These are phyloP conservation scores for Penicillium brasilianum DNA, from an alignment of 2,329 filamentous ascomycete genomes.

Conservation along the genomic window DNA sequence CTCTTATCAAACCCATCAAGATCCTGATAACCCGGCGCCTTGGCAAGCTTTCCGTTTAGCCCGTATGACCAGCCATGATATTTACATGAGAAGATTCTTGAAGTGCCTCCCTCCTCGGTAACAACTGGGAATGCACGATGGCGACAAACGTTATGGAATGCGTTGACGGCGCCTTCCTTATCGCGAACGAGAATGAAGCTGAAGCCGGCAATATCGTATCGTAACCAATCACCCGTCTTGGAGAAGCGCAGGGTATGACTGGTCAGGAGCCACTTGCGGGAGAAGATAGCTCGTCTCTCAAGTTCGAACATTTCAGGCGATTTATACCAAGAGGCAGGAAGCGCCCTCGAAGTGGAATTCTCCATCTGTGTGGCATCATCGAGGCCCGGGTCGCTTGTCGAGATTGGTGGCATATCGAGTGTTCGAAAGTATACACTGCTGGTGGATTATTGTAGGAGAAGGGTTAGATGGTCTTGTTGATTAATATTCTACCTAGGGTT, in stretches of 20 bases:
- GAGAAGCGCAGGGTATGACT: conserved; percentile 23
- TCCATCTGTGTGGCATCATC: conserved; percentile 29
- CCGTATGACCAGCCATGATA: conserved; percentile 35
- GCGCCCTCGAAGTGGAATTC: conserved; percentile 32
- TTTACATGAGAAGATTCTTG: conserved; percentile 31
- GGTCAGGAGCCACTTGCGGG: conserved; percentile 25
- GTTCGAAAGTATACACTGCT: not conserved
- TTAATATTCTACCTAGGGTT: not conserved
- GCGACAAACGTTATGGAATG: conserved; percentile 31
- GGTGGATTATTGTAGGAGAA: not conserved
- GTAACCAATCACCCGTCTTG: conserved; percentile 24
- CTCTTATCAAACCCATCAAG: conserved; percentile 31
- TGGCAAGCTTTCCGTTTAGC: conserved; percentile 32
- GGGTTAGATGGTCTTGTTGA: not conserved
- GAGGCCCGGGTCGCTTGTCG: conserved; percentile 49
- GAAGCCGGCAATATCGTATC: conserved; percentile 52
- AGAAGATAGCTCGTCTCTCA: conserved; percentile 26
- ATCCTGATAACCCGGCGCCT: conserved; percentile 31
- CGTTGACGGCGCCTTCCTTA: conserved; percentile 50
- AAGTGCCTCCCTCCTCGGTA: conserved; percentile 26
- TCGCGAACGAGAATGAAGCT: conserved; percentile 57
- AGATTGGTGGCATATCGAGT: conserved; percentile 27
- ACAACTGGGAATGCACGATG: conserved; percentile 34
- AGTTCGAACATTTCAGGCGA: conserved; percentile 25
- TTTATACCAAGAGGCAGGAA: conserved; percentile 55